Conservation (phyloP, 805 yeast species). For the Yarrowia sp. region DNA sequence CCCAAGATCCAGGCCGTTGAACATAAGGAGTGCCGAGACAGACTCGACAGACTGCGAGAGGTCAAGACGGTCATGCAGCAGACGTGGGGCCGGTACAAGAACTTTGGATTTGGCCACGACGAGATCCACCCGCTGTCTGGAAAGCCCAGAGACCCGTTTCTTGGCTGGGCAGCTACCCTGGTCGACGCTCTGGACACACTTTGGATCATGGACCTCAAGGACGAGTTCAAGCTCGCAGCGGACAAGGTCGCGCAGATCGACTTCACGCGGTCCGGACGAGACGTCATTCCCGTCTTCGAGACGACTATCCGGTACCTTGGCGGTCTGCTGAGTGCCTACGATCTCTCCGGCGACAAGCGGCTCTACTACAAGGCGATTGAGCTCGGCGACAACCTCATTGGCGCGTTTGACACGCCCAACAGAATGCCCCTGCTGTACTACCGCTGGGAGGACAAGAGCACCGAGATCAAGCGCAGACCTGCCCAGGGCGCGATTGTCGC, state of each 20-base stretch:
- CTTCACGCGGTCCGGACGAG: slow-evolving; percentile 43
- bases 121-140: slow-evolving; percentile 45
- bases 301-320: slow-evolving; percentile 54
- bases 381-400: slow-evolving; percentile 50
- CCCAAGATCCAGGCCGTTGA: slow-evolving; percentile 32
- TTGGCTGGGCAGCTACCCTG: slow-evolving; percentile 54
- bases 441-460: slow-evolving; percentile 41
- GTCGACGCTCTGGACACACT: slow-evolving; percentile 55
- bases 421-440: slow-evolving; percentile 51
- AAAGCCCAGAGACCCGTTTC: slow-evolving; percentile 42
- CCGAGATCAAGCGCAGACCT: slow-evolving; percentile 34
- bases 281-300: slow-evolving; percentile 50
- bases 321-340: slow-evolving; percentile 53
- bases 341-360: slow-evolving; percentile 43
- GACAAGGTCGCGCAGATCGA: slow-evolving; percentile 42
- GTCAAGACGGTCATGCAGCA: slow-evolving; percentile 43
- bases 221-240: slow-evolving; percentile 44
- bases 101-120: slow-evolving; percentile 48
- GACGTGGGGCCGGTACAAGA: slow-evolving; percentile 48
- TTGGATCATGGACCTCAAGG: slow-evolving; percentile 45
- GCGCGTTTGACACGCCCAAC: slow-evolving; percentile 60
- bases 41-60: slow-evolving; percentile 32
- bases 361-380: slow-evolving; percentile 45
- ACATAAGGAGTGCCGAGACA: neutral
- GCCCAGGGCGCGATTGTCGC: slow-evolving; percentile 42